Conservation (phyloP, 139 green algal species). For the Coelastrella sp. region DNA sequence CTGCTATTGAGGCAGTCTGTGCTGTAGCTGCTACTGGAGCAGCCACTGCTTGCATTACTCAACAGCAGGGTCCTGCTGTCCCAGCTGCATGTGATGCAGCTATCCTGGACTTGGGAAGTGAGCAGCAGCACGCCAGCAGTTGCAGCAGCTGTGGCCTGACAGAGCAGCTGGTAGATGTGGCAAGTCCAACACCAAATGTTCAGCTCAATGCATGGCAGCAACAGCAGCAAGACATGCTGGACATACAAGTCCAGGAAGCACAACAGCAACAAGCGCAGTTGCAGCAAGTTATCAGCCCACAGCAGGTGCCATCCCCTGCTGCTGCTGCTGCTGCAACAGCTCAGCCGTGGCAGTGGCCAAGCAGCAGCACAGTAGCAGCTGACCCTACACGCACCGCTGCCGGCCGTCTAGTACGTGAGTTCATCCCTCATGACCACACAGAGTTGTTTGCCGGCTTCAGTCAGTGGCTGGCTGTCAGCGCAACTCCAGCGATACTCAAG, state of each 20-base stretch:
- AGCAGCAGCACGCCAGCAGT: not conserved
- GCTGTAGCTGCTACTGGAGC: too few relatives aligned
- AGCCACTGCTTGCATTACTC: too few relatives aligned
- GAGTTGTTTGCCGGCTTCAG: constrained; percentile 19
- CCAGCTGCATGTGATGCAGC: not conserved
- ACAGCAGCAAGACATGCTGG: not conserved
- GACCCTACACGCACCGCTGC: not conserved
- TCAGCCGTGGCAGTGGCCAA: not conserved
- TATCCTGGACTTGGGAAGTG: not conserved
- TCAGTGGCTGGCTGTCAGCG: constrained; percentile 23
- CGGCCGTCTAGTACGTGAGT: constrained; percentile 4
- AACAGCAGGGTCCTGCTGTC: too few relatives aligned
- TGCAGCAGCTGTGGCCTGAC: not conserved
- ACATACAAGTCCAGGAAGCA: not conserved
- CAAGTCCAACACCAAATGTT: not conserved
- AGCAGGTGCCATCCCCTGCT: not conserved
- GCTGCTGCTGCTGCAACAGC: constrained; percentile 2
- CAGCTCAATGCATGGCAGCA: not conserved
- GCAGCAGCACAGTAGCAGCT: not conserved
- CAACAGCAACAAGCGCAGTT: too few relatives aligned
- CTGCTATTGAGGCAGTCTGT: too few relatives aligned
- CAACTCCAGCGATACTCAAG: not conserved
- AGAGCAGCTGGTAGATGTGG: not conserved
- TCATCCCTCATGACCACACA: not conserved
- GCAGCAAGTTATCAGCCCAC: too few relatives aligned